Conservation (phyloP, 345 rosid genomes). For the Carallia pectinifolia region DNA sequence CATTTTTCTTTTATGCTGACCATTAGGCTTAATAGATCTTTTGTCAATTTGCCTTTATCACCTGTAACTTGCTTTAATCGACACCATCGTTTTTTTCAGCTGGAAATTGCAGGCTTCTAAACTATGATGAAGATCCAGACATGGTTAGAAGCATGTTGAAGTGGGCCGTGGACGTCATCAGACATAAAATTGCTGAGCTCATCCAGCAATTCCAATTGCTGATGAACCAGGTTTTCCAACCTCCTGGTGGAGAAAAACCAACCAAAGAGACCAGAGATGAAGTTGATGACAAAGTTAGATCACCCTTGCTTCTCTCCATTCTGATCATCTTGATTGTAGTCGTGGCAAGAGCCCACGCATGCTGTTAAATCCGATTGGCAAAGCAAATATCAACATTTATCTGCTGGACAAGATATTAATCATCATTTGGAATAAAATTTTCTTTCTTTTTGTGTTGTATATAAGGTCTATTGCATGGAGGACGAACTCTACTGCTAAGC, state of each 20-base stretch:
- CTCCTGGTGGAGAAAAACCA: conserved; percentile 5
- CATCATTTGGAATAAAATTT: too few relatives aligned
- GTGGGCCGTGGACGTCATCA: conserved; percentile 41
- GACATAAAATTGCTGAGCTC: conserved; percentile 34
- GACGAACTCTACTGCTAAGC: too few relatives aligned
- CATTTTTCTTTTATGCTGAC: too few relatives aligned
- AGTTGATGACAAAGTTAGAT: conserved; percentile 31
- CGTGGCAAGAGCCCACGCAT: conserved; percentile 18
- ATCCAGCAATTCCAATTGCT: conserved; percentile 31
- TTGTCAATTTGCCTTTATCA: not conserved
- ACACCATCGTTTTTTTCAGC: conserved; percentile 14
- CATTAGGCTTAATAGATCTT: not conserved
- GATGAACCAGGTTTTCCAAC: conserved; percentile 28
- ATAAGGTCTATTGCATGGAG: too few relatives aligned
- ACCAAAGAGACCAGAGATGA: conserved; percentile 16
- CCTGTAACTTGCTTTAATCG: not conserved
- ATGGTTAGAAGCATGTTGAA: conserved; percentile 5
- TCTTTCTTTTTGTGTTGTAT: too few relatives aligned
- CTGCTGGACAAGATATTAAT: not conserved
- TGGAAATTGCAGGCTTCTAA: conserved; percentile 9
- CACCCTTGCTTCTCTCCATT: conserved; percentile 44
- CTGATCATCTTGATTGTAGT: conserved; percentile 44
- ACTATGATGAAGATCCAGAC: conserved; percentile 18
- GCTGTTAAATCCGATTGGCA: not conserved
- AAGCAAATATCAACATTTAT: not conserved